Base-by-base conservation (phyloP, 2,329 filamentous ascomycete genomes). In the Monosporascus cannonballus region DNA sequence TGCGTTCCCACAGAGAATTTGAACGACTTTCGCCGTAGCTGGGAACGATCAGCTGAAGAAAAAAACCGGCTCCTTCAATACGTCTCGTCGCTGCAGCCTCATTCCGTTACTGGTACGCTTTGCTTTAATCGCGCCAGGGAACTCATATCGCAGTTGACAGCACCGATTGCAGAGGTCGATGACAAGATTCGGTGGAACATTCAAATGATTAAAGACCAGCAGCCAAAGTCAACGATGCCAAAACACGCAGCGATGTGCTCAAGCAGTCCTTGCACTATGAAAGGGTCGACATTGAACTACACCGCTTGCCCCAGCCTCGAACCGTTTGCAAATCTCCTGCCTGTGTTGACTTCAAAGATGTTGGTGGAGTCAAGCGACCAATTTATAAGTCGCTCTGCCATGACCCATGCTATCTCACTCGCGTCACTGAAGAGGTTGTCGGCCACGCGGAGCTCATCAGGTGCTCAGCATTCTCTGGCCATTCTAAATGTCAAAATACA, bases 121-220 rank as follows among this genome's bases (percentile, higher is more conserved):
- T 73, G 67, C 47, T 54, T 74, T 15, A 72, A 74, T 50, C 61
- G 66, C 37, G 66, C 69, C 2, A 63, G 71, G 0, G 54, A 69
- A 25, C 37, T 72, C 20, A 71, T 75, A 25, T 51, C 59, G 1
- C 58, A 66, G 51, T 52, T 75, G 45, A 72, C 70, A 0, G 62
- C 65, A 51, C 71, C 72, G 4, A 72, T 74, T 64, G 65, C 69
- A 3, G 58, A 65, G 4, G 68, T 73, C 11, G 59, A 68, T 3
- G 61, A 68, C 47, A 51, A 52, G 5, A 73, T 73, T 39, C 51
- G 61, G 11, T 54, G 49, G 6, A 71, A 60, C 49, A 71, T 71
- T 41, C 54, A 55, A 2, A 27, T 67, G n/a, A 61, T 57, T 42
- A 50, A 67, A 50, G 66, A 68, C 17, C 52, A 67, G 18, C 62